phyloP scores from a whole-genome alignment of 2,329 filamentous ascomycete genomes.

The Fusarium sp. region DNA sequence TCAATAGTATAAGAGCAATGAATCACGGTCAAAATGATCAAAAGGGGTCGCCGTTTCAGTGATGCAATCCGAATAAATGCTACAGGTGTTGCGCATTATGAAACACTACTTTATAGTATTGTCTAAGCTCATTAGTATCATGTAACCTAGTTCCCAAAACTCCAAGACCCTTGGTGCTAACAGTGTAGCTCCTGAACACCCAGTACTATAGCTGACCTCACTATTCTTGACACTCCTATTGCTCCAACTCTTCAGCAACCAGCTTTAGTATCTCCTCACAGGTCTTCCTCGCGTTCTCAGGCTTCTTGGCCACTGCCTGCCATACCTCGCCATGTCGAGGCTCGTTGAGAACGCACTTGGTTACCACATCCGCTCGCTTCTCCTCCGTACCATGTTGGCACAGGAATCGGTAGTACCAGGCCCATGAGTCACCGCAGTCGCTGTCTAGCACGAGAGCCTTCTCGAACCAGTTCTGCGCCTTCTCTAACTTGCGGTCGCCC shows the following conservation, averaged over 20 bases:
- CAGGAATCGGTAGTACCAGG: slow-evolving; percentile 97
- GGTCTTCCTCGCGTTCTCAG: slow-evolving; percentile 80
- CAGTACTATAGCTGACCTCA: slow-evolving; percentile 1
- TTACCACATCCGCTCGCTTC: slow-evolving; percentile 87
- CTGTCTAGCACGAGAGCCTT: slow-evolving; percentile 91
- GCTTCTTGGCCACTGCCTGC: slow-evolving; percentile 89
- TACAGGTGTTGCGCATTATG: not conserved
- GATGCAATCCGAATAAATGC: not conserved
- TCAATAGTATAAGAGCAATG: slow-evolving; percentile 35
- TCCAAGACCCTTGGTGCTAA: slow-evolving; percentile 20
- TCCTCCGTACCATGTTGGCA: slow-evolving; percentile 93
- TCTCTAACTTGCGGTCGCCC: slow-evolving; percentile 91
- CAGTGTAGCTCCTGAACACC: slow-evolving; percentile 3
- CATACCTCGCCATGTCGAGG: slow-evolving; percentile 94
- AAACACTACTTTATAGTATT: slow-evolving; percentile 5
- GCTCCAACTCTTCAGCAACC: slow-evolving; percentile 70
- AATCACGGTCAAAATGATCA: slow-evolving; percentile 23
- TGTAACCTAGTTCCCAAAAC: slow-evolving; percentile 25
- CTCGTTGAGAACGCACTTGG: slow-evolving; percentile 85
- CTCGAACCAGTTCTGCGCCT: slow-evolving; percentile 97
- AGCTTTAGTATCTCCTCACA: slow-evolving; percentile 87
- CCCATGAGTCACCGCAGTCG: slow-evolving; percentile 94
- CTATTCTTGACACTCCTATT: slow-evolving; percentile 17
- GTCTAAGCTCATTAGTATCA: slow-evolving; percentile 39
- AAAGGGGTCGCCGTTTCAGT: not conserved